These are phyloP conservation scores for Neonectria ditissima DNA, from an alignment of 2,329 filamentous ascomycete species.

Conservation along the genomic window DNA sequence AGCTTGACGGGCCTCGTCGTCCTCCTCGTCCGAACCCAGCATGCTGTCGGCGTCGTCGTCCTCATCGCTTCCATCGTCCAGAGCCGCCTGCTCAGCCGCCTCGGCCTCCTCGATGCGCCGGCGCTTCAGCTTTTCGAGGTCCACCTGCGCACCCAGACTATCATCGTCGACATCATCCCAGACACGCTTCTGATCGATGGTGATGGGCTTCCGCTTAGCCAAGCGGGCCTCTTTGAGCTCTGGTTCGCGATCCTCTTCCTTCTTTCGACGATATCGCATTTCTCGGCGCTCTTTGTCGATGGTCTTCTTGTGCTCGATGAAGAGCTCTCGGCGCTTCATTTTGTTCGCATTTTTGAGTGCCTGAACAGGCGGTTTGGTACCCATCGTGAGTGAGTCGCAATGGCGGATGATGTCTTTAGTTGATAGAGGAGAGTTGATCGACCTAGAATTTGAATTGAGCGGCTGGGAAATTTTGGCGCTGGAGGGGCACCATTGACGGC, in stretches of 20 bases:
- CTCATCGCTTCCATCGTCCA: constrained; percentile 57
- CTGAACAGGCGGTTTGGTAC: constrained; percentile 50
- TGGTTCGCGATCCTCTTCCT: constrained; percentile 87
- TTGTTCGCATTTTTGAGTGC: constrained; percentile 76
- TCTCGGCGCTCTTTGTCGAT: constrained; percentile 81
- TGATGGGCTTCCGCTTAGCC: constrained; percentile 81
- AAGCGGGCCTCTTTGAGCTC: constrained; percentile 78
- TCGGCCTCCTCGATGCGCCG: constrained; percentile 66
- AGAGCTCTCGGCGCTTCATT: constrained; percentile 79
- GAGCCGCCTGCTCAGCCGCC: constrained; percentile 62
- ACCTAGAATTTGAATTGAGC: constrained; percentile 13
- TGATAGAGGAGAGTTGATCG: constrained; percentile 2
- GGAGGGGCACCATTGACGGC: constrained; percentile 40
- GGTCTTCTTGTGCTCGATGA: constrained; percentile 82
- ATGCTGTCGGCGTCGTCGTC: constrained; percentile 80
- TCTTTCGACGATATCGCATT: constrained; percentile 80
- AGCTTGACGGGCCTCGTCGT: constrained; percentile 60
- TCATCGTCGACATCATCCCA: constrained; percentile 84
- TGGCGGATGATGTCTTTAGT: constrained; percentile 9
- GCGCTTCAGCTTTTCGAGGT: constrained; percentile 70
- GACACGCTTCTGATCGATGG: constrained; percentile 87
- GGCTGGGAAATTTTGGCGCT: constrained; percentile 33
- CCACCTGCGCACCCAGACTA: constrained; percentile 65
- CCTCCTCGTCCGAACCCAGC: constrained; percentile 74
- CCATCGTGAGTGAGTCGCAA: constrained; percentile 40